Conservation (phyloP, 2,329 filamentous ascomycete genomes). For the Arthroderma uncinatum region DNA sequence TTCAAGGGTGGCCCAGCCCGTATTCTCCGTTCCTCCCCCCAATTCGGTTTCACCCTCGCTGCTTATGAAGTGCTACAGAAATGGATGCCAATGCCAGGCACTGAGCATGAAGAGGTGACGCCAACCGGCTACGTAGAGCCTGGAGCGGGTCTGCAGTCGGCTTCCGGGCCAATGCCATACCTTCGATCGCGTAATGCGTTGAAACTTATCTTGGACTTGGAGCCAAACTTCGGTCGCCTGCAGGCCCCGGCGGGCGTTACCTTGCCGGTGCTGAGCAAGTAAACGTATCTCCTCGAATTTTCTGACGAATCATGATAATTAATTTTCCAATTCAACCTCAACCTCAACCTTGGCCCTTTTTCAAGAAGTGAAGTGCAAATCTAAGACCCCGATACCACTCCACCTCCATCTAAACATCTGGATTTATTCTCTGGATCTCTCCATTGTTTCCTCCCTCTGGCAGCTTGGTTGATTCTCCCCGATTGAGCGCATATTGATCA, state of each 20-base stretch:
- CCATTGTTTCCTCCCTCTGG: background rate
- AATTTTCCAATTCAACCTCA: background rate
- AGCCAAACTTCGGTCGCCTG: constrained; percentile 78
- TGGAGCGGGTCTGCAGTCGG: constrained; percentile 51
- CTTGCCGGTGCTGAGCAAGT: constrained; percentile 8
- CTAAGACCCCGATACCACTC: background rate
- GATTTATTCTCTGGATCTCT: background rate
- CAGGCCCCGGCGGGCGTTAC: constrained; percentile 41
- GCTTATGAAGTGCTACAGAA: constrained; percentile 87
- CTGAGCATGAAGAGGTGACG: constrained; percentile 41
- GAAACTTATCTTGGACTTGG: constrained; percentile 89
- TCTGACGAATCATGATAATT: constrained; percentile 2
- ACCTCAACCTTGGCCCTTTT: background rate
- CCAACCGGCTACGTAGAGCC: constrained; percentile 53
- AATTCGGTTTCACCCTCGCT: constrained; percentile 95
- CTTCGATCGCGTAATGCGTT: constrained; percentile 75
- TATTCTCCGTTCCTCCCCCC: constrained; percentile 87
- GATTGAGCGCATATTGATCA: background rate
- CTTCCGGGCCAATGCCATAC: constrained; percentile 53
- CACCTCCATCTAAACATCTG: background rate
- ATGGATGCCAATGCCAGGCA: constrained; percentile 64
- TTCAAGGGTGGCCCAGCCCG: constrained; percentile 97
- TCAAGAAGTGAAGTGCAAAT: background rate
- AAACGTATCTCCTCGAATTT: background rate
- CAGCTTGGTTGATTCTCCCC: background rate